These are phyloP conservation scores for Fusarium concolor DNA, from an alignment of 2,329 filamentous ascomycete genomes.

Conservation along the genomic window DNA sequence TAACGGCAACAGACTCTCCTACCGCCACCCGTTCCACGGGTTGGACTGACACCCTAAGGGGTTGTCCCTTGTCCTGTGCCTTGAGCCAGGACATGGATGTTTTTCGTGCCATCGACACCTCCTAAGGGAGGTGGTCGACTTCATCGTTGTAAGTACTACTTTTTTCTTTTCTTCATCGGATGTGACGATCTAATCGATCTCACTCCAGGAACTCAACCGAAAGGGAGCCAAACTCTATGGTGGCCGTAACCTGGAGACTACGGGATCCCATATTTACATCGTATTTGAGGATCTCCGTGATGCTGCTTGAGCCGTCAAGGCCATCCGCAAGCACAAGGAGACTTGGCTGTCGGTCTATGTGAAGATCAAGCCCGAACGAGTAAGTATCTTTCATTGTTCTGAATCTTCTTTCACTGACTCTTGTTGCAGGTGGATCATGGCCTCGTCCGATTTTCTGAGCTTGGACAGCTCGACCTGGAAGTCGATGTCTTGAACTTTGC, in stretches of 20 bases:
- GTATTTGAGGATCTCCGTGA: constrained; percentile 72
- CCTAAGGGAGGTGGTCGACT: no score
- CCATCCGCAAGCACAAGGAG: constrained; percentile 56
- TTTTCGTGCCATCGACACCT: no score
- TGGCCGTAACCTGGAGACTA: constrained; percentile 51
- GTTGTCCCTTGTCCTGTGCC: no score
- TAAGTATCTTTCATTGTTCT: constrained; percentile 2
- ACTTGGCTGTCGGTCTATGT: constrained; percentile 57
- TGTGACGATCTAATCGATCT: no score
- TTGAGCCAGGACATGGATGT: no score
- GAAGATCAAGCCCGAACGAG: constrained; percentile 22
- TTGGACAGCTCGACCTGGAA: constrained; percentile 49
- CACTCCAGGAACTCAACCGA: constrained; percentile 54
- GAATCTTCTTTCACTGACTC: not conserved
- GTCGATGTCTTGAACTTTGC: constrained; percentile 38
- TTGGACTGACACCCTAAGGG: no score
- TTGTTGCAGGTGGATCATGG: constrained; percentile 2
- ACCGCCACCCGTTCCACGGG: no score
- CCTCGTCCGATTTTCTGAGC: constrained; percentile 17
- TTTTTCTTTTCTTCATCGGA: no score
- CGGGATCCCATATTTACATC: constrained; percentile 61
- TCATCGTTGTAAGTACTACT: constrained; percentile 56
- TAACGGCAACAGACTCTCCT: constrained; percentile 59
- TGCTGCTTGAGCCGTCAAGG: constrained; percentile 62
- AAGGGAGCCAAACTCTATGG: constrained; percentile 53